Evolutionary conservation across 2,329 filamentous ascomycete species (phyloP), one percentile per base, ranked within the genome.

Genomic region (Pseudocercospora eumusae): DNA sequence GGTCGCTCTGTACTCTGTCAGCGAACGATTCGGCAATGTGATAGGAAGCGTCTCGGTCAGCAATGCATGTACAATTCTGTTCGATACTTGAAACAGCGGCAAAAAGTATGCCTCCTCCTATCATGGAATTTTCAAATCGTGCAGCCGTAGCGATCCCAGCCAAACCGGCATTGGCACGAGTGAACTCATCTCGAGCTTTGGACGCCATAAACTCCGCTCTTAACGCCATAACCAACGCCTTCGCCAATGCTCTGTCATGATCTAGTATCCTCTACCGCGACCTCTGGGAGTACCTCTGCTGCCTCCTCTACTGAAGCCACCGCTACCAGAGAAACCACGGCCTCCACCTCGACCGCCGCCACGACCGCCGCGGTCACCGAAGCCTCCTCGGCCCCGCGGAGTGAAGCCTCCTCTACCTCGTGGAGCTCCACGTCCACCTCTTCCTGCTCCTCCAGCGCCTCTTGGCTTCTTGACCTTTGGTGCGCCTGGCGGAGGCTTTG

Each of bases 381-480:
- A 81, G 40, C 79, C 76, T 62, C 76, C 73, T n/a, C 75, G 62
- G 13, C 74, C 72, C 59, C 74, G 75, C 59, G 80, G 77, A 66
- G 83, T 82, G 59, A 79, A 79, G 15, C 80, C 81, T 66, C 84
- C 83, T 68, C 82, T 76, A 50, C 84, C 84, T 75, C 84, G 77
- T 49, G 82, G 80, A 52, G 80, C 80, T 56, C 84, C 84, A 68
- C 84, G 77, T 50, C 76, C 74, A 54, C 69, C 67, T 59, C 76
- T 72, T 61, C 76, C 79, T 49, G 72, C 75, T 49, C 68, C 70
- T 25, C 81, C 77, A 49, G 75, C 83, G 66, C 88, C 89, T 69
- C 87, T 88, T 50, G 86, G 85, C 72, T 86, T 86, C 80, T 89
- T 89, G 61, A 88, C 82, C 80, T 90, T 91, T 75, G 79, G 77